Conservation (phyloP, 176 grass and related monocot genomes). For the Oryza brachyantha region DNA sequence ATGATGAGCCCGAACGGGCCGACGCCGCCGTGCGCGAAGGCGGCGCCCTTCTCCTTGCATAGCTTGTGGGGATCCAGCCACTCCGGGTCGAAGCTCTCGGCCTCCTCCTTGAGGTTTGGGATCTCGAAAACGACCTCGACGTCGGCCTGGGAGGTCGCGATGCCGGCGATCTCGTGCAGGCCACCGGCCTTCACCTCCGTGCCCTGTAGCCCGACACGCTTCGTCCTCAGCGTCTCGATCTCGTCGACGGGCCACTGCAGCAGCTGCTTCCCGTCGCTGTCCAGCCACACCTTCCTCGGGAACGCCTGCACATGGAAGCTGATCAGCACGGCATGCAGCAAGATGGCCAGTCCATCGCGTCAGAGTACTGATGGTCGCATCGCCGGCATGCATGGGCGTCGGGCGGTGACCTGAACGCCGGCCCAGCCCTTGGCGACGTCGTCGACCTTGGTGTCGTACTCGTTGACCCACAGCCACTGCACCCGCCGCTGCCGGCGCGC, state of each 20-base stretch:
- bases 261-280: conserved; percentile 46
- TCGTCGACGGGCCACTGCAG: conserved; percentile 76
- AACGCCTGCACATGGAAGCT: conserved; percentile 44
- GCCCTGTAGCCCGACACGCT: conserved; percentile 32
- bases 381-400: background rate
- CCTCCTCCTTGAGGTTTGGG: conserved; percentile 17
- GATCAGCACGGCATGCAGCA: too few relatives aligned
- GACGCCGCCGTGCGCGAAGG: conserved; percentile 33
- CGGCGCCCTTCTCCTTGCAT: conserved; percentile 45
- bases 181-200: conserved; percentile 31
- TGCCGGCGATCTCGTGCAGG: conserved; percentile 37
- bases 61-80: conserved; percentile 62
- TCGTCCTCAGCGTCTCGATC: conserved; percentile 50
- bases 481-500: conserved; percentile 46
- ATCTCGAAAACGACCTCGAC: conserved; percentile 57
- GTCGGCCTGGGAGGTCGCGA: conserved; percentile 48
- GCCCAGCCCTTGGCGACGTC: conserved; percentile 52
- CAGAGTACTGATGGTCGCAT: background rate
- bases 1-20: conserved; percentile 58
- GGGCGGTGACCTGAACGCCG: conserved; percentile 41
- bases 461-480: conserved; percentile 65
- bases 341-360: background rate
- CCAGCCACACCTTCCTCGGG: conserved; percentile 61
- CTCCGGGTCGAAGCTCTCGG: conserved; percentile 39
- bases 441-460: conserved; percentile 40